These are phyloP conservation scores for Prunus yedoensis DNA, from an alignment of 331 rosid species.

Conservation along the genomic window DNA sequence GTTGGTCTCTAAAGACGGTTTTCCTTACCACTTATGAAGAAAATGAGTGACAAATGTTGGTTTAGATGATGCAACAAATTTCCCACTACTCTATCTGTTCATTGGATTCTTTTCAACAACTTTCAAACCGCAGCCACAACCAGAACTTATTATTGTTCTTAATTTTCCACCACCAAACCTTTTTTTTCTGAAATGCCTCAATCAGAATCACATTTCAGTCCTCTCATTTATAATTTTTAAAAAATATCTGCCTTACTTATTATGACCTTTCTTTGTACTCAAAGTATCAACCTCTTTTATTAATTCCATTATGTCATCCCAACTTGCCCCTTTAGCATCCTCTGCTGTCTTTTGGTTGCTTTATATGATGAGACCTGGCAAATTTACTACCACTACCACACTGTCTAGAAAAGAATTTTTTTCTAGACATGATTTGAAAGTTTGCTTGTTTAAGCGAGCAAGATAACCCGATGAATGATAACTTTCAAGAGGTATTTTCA, in stretches of 20 bases:
- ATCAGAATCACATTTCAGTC: background rate
- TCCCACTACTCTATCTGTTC: background rate
- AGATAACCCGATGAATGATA: background rate
- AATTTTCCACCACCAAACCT: constrained; percentile 15
- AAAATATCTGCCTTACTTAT: background rate
- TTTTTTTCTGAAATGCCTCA: background rate
- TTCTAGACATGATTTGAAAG: background rate
- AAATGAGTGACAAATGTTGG: background rate
- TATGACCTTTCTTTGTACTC: background rate
- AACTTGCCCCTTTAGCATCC: background rate
- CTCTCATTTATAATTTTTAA: background rate
- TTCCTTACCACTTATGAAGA: background rate
- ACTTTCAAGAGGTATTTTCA: background rate
- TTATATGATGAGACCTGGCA: background rate
- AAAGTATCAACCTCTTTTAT: background rate
- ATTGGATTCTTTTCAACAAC: constrained; percentile 14
- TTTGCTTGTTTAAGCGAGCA: background rate
- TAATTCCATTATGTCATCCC: background rate
- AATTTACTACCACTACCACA: constrained; percentile 15
- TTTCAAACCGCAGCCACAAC: constrained; percentile 6
- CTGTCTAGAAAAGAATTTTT: background rate
- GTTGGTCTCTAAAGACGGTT: accelerated
- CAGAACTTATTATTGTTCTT: background rate
- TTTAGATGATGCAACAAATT: background rate
- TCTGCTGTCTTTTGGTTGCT: background rate